Base-by-base conservation (phyloP, 345 rosid genomes). In the Rubroshorea leprosula region DNA sequence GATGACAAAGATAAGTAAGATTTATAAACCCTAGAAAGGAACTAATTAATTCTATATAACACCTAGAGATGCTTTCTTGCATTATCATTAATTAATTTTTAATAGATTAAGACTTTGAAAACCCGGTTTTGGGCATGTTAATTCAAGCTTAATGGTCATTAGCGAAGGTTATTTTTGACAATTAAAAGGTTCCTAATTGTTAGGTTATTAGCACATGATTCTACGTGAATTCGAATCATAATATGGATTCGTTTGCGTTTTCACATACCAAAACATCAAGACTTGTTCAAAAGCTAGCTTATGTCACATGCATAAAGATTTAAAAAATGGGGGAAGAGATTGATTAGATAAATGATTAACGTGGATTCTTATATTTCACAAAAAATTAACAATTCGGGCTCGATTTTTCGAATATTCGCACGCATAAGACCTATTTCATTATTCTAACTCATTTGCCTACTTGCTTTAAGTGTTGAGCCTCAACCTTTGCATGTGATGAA, bases 361-460 rank as follows among this genome's bases (percentile, higher is more conserved):
- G 65, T 56, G 61, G 79, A 72, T 73, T 72, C 58, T 59, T 55
- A 58, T 60, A 71, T 57, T 62, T 58, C 69, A 61, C 49, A 64
- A 62, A 44, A 51, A 49, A 60, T 58, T 23, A 39, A 68, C 17
- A 7, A 25, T 51, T 18, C 45, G 35, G 70, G 73, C 71, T 25
- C 79, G 57, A 61, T 46, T 74, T n/a, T 72, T 53, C 83, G 81
- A 80, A 77, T 83, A 83, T 83, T 83, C 89, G 83, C 85, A 75
- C 85, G 83, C 79, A 77, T 59, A 57, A 54, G 76, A 55, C 64
- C 41, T 62, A 12, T 38, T 17, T 58, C 51, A 75, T 72, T 63
- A 65, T 60, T 27, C 11, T 20, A 51, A 54, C 53, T 31, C 45
- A 15, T 46, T 61, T 54, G 63, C 43, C 59, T 35, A 17, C n/a